Conservation (phyloP, 345 rosid genomes). For the Melastoma malabathricum region DNA sequence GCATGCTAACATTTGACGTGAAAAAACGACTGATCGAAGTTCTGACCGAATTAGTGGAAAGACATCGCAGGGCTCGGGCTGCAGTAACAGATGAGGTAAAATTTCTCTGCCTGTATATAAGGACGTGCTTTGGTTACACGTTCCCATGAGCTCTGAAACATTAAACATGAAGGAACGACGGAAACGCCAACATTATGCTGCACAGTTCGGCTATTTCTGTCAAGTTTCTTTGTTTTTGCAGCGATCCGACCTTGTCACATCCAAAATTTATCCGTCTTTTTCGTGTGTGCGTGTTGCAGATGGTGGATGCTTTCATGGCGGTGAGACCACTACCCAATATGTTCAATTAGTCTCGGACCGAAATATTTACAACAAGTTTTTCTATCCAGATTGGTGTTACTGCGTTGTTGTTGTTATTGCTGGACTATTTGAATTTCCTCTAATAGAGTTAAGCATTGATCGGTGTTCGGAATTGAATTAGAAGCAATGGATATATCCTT, state of each 20-base stretch:
- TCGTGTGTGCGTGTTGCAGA: conserved; percentile 24
- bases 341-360: conserved; percentile 34
- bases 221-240: too few relatives aligned
- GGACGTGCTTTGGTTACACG: too few relatives aligned
- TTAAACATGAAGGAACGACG: background rate
- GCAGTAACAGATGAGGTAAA: conserved; percentile 75
- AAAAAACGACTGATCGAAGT: conserved; percentile 56
- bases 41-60: conserved; percentile 64
- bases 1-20: conserved; percentile 78
- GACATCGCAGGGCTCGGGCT: conserved; percentile 68
- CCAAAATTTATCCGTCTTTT: background rate
- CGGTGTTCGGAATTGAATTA: too few relatives aligned
- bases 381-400: too few relatives aligned
- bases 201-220: too few relatives aligned
- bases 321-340: conserved; percentile 82
- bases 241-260: background rate
- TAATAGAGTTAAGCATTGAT: too few relatives aligned
- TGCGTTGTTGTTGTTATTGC: too few relatives aligned
- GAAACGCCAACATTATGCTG: background rate
- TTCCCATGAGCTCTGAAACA: background rate
- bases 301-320: conserved; percentile 92
- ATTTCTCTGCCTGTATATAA: conserved; percentile 2
- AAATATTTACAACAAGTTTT: too few relatives aligned
- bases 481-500: too few relatives aligned
- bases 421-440: too few relatives aligned